Conservation (phyloP, 78 protist species). For the Dictyostelium brefeldianum region DNA sequence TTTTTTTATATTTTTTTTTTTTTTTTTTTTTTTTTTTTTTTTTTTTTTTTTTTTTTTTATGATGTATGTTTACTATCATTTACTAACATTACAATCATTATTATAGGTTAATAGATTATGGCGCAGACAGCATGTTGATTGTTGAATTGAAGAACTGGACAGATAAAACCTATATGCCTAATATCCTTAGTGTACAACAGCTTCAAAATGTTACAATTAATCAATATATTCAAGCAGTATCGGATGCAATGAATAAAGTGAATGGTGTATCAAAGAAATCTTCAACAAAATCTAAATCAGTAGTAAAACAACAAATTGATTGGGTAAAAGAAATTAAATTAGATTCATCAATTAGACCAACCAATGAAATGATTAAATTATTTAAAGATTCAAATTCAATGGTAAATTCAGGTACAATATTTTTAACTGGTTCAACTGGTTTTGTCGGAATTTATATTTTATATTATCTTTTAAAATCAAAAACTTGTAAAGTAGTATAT, state of each 20-base stretch:
- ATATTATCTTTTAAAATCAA: background rate
- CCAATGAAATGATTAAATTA: background rate
- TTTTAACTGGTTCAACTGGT: conserved; percentile 57
- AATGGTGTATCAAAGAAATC: background rate
- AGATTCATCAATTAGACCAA: conserved; percentile 10
- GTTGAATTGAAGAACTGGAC: conserved; percentile 57
- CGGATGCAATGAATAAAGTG: background rate
- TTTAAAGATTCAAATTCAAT: background rate
- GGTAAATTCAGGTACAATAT: background rate
- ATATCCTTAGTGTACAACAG: conserved; percentile 26
- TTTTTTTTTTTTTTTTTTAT: too few relatives aligned
- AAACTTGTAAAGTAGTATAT: background rate
- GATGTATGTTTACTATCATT: too few relatives aligned
- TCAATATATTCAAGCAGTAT: conserved; percentile 21
- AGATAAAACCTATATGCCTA: conserved; percentile 46
- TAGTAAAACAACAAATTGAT: background rate
- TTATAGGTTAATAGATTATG: conserved; percentile 49
- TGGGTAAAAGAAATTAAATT: conserved; percentile 22
- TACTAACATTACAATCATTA: too few relatives aligned
- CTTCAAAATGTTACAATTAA: conserved; percentile 42
- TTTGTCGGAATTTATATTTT: conserved; percentile 29
- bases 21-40: too few relatives aligned
- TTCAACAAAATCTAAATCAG: background rate
- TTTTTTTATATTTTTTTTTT: too few relatives aligned
- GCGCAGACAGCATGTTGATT: conserved; percentile 11